phyloP scores from a whole-genome alignment of 2,329 filamentous ascomycete species.

The Apiospora koreana region DNA sequence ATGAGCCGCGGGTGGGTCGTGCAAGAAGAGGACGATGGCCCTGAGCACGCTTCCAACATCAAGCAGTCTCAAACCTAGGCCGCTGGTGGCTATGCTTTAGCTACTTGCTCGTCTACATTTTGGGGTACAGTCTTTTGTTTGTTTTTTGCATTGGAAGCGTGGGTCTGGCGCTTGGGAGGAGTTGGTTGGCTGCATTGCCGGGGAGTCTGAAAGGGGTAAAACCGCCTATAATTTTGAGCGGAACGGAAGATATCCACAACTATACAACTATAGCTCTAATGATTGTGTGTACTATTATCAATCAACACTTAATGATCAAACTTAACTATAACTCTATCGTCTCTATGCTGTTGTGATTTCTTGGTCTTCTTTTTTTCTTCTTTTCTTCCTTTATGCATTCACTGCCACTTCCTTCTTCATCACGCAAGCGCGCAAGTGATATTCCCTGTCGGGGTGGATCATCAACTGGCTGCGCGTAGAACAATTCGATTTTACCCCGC shows the following conservation, averaged over 20 bases:
- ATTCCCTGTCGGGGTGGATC: background rate
- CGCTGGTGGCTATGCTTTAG: background rate
- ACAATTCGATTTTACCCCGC: background rate
- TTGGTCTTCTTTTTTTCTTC: background rate
- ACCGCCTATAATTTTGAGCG: slow-evolving; percentile 7
- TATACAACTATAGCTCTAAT: background rate
- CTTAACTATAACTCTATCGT: background rate
- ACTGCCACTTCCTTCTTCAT: too few species aligned
- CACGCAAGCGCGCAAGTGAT: background rate
- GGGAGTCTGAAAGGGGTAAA: background rate
- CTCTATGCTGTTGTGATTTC: background rate
- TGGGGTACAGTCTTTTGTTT: background rate
- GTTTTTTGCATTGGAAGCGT: background rate
- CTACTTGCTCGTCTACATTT: background rate
- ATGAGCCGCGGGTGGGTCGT: slow-evolving; percentile 59
- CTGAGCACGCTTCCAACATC: background rate
- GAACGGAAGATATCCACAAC: background rate
- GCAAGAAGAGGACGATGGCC: slow-evolving; percentile 29
- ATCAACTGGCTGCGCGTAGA: background rate
- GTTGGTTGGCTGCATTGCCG: background rate
- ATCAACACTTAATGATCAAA: background rate
- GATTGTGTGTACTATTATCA: slow-evolving; percentile 1
- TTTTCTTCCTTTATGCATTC: too few species aligned
- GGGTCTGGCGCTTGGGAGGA: background rate
- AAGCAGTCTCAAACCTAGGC: background rate